Conservation (phyloP, 2,329 filamentous ascomycete species). For the Ambrosiella xylebori region DNA sequence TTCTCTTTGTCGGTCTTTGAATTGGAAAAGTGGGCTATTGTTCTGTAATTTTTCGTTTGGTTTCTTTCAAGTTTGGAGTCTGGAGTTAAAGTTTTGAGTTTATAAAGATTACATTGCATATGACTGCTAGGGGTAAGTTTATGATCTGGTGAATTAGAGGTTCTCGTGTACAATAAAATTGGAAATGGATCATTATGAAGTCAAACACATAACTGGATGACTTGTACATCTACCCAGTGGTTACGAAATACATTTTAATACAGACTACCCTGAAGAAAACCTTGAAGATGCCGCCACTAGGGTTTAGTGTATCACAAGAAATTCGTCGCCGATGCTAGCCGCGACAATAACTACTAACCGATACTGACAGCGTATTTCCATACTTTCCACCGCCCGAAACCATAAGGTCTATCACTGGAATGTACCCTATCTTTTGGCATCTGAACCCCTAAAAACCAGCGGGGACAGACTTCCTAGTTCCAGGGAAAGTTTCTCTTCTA, state of each 20-base stretch:
- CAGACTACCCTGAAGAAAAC: background rate
- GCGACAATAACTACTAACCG: background rate
- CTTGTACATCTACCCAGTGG: background rate
- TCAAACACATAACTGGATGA: background rate
- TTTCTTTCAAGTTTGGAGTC: background rate
- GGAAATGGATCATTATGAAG: background rate
- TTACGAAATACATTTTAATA: background rate
- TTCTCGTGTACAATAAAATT: background rate
- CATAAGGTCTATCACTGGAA: background rate
- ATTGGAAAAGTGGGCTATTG: background rate
- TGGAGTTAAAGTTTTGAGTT: no score
- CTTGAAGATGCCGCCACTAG: background rate
- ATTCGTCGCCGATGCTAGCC: background rate
- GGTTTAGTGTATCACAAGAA: background rate
- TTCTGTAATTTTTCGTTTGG: background rate
- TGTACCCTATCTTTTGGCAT: slow-evolving; percentile 14
- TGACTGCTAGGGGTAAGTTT: no score
- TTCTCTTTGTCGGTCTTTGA: background rate
- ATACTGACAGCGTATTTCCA: background rate
- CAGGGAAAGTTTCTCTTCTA: slow-evolving; percentile 13
- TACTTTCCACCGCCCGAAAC: background rate
- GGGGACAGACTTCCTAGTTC: slow-evolving; percentile 14
- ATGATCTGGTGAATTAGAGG: no score
- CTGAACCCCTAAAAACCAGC: slow-evolving; percentile 13
- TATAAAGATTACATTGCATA: no score